Percentiles rank a stretch among this genome's conserved stretches.
Conservation (phyloP, 1,284 basidiomycete species). For the Ganoderma leucocontextum region DNA sequence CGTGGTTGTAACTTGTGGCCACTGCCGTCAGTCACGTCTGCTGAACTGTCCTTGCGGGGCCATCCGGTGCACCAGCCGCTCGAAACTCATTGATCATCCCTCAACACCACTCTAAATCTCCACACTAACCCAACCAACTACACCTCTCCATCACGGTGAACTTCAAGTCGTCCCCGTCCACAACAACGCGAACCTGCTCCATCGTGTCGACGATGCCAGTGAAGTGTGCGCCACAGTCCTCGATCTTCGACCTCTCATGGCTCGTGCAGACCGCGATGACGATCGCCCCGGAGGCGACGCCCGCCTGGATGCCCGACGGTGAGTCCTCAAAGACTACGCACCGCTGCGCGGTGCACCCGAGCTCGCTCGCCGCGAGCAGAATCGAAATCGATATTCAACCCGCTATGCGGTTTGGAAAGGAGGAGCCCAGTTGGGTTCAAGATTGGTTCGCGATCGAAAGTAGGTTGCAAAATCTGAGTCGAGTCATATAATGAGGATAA, state of each 20-base stretch:
- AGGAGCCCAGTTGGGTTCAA: too few relatives aligned
- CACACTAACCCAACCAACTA: not conserved
- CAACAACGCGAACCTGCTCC: slow-evolving; percentile 58
- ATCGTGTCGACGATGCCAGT: slow-evolving; percentile 70
- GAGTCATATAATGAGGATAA: too few relatives aligned
- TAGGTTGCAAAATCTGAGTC: too few relatives aligned
- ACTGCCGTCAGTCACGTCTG: too few relatives aligned
- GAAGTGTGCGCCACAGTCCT: slow-evolving; percentile 73
- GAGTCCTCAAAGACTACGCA: slow-evolving; percentile 83
- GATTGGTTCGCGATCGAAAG: too few relatives aligned
- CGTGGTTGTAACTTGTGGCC: too few relatives aligned
- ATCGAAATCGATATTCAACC: slow-evolving; percentile 35
- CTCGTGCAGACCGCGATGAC: slow-evolving; percentile 82
- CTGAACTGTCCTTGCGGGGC: too few relatives aligned
- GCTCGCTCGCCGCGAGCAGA: slow-evolving; percentile 76
- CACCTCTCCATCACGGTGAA: slow-evolving; percentile 37
- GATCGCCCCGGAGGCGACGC: slow-evolving; percentile 74
- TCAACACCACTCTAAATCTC: not conserved
- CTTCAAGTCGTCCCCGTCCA: slow-evolving; percentile 49
- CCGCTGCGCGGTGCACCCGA: slow-evolving; percentile 64
- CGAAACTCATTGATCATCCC: not conserved
- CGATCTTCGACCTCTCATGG: slow-evolving; percentile 62
- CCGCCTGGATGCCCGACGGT: slow-evolving; percentile 76
- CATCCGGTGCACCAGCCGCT: not conserved
- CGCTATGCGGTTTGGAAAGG: too few relatives aligned